Percentiles rank a stretch among this genome's conserved stretches.
phyloP scores from a whole-genome alignment of 495 filamentous ascomycete genomes.

The Physcia stellaris region DNA sequence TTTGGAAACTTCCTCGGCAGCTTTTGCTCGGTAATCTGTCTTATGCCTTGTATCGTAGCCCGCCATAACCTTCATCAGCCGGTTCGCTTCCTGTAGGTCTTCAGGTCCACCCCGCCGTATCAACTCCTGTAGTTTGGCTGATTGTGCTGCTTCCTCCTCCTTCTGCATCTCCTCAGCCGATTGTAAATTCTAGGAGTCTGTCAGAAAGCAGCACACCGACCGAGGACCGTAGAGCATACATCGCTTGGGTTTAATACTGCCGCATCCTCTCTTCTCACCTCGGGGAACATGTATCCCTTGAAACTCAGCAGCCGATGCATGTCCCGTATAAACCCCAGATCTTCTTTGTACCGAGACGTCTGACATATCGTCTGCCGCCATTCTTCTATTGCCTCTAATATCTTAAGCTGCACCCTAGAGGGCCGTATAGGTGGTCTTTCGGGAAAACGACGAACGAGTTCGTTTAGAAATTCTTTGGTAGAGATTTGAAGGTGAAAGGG shows the following conservation, averaged over 20 bases:
- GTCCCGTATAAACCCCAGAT: slow-evolving; percentile 89
- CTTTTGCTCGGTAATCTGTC: slow-evolving; percentile 95
- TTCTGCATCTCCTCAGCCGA: slow-evolving; percentile 99
- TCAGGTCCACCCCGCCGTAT: slow-evolving; percentile 84
- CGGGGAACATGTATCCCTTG: slow-evolving; percentile 93
- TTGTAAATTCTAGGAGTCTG: slow-evolving; percentile 60
- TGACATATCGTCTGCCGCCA: slow-evolving; percentile 97
- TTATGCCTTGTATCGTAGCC: slow-evolving; percentile 90
- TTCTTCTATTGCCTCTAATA: slow-evolving; percentile 94
- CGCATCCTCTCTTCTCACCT: slow-evolving; percentile 83
- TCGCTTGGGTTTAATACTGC: slow-evolving; percentile 96
- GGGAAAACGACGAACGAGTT: slow-evolving; percentile 90
- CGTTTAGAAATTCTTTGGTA: slow-evolving; percentile 97
- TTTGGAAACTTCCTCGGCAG: slow-evolving; percentile 84
- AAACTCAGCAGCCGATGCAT: slow-evolving; percentile 94
- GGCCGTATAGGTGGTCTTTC: slow-evolving; percentile 81
- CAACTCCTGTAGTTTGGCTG: slow-evolving; percentile 91
- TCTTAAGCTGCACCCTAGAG: slow-evolving; percentile 76
- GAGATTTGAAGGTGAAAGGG: slow-evolving; percentile 97
- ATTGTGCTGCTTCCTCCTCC: slow-evolving; percentile 87
- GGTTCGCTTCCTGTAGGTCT: slow-evolving; percentile 90
- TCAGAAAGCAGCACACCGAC: slow-evolving; percentile 12
- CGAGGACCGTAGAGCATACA: slow-evolving; percentile 37
- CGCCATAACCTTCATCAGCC: slow-evolving; percentile 97
- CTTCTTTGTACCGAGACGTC: slow-evolving; percentile 92